Percentiles rank a stretch among this genome's conserved stretches.
phyloP scores from a whole-genome alignment of 2,329 filamentous ascomycete species.

The Xylaria arbuscula region DNA sequence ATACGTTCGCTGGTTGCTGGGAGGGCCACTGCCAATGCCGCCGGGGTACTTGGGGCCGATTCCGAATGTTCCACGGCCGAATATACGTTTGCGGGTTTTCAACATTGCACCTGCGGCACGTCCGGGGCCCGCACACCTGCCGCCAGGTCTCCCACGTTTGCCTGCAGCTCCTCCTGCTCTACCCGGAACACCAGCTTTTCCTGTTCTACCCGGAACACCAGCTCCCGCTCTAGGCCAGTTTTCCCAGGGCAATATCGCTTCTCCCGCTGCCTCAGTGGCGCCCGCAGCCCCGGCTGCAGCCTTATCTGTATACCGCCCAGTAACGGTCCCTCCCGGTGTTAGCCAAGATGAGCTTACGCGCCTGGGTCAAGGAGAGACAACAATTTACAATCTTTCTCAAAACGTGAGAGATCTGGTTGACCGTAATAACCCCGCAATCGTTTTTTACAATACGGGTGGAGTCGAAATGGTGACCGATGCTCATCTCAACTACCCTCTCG shows the following conservation, averaged over 20 bases:
- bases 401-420: not conserved
- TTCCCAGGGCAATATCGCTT: not conserved
- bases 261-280: too few relatives aligned
- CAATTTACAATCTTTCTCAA: not conserved
- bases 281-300: too few relatives aligned
- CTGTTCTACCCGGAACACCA: too few relatives aligned
- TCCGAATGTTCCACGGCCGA: not conserved
- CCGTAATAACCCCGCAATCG: not conserved
- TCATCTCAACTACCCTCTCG: not conserved
- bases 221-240: not conserved
- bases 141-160: too few relatives aligned
- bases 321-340: not conserved
- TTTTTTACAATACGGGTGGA: not conserved
- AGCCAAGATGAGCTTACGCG: not conserved
- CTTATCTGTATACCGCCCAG: too few relatives aligned
- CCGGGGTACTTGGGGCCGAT: not conserved
- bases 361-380: not conserved
- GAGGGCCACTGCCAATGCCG: conserved; percentile 16
- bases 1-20: conserved; percentile 1
- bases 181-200: not conserved
- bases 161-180: too few relatives aligned
- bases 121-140: too few relatives aligned
- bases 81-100: not conserved
- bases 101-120: not conserved
- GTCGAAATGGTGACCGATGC: not conserved